Evolutionary conservation across 2,329 filamentous ascomycete species (phyloP).

Genomic region (Leptographium lundbergii): DNA sequence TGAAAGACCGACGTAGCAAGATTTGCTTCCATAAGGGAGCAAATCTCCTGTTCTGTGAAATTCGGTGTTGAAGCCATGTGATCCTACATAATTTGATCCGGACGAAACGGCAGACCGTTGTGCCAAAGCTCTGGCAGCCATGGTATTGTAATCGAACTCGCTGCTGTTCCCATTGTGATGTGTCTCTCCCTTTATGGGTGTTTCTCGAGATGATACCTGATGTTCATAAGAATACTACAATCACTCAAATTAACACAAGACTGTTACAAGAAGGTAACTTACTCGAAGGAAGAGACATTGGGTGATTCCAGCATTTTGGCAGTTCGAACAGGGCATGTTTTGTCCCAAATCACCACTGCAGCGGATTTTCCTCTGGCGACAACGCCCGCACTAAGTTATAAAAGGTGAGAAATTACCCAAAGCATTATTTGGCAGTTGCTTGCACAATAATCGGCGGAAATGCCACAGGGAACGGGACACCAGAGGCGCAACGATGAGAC

Average conservation of each 20-base stretch:
- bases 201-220: constrained; percentile 27
- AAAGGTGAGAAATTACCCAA: background rate
- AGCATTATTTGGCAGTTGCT: background rate
- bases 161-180: background rate
- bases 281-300: constrained; percentile 75
- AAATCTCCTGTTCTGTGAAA: constrained; percentile 21
- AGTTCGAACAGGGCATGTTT: constrained; percentile 71
- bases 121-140: constrained; percentile 19
- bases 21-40: background rate
- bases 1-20: background rate
- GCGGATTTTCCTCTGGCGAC: constrained; percentile 86
- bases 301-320: constrained; percentile 58
- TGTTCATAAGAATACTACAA: background rate
- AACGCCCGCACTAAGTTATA: constrained; percentile 61
- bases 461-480: background rate
- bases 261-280: constrained; percentile 10
- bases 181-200: constrained; percentile 20
- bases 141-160: constrained; percentile 23
- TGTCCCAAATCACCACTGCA: constrained; percentile 77
- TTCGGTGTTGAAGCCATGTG: constrained; percentile 24
- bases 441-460: background rate
- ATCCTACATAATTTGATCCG: background rate
- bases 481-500: background rate
- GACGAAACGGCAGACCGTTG: constrained; percentile 9
- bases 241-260: background rate